Conservation (phyloP, 352 stramenopile species). For the Phytophthora kernoviae region DNA sequence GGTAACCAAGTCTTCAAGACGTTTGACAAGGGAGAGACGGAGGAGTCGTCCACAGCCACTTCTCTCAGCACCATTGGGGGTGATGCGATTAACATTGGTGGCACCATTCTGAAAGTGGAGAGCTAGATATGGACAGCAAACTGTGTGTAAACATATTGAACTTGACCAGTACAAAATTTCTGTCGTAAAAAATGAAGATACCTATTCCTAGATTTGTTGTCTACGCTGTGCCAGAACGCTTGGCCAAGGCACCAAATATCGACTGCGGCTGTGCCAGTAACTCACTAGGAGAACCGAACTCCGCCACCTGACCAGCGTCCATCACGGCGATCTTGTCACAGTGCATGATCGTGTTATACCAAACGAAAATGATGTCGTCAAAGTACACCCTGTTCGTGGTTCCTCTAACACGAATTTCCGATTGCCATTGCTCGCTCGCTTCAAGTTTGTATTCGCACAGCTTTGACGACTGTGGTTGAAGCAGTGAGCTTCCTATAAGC, state of each 20-base stretch:
- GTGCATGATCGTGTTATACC: slow-evolving; percentile 11
- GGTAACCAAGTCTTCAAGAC: neutral
- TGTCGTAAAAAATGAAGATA: too few species aligned
- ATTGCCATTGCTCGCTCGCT: too few species aligned
- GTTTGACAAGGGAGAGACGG: too few species aligned
- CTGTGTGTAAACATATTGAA: too few species aligned
- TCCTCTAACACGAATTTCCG: too few species aligned
- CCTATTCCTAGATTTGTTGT: neutral
- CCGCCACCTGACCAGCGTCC: slow-evolving; percentile 74
- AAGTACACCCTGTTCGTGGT: too few species aligned
- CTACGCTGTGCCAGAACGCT: slow-evolving; percentile 1
- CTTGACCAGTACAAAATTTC: too few species aligned
- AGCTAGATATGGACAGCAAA: neutral
- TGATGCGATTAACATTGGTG: neutral
- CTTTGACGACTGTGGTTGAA: too few species aligned
- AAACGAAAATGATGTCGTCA: too few species aligned
- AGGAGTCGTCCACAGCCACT: too few species aligned
- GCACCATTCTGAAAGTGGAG: neutral
- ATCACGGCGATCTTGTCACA: slow-evolving; percentile 46
- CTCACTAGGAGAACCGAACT: slow-evolving; percentile 75
- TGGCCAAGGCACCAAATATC: slow-evolving; percentile 38
- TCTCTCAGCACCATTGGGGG: neutral
- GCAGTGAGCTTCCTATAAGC: too few species aligned
- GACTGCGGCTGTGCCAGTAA: slow-evolving; percentile 51
- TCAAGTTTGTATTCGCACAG: too few species aligned